Evolutionary conservation across 129 eudicot genomes (phyloP).

Genomic region (Oenanthe sinensis): DNA sequence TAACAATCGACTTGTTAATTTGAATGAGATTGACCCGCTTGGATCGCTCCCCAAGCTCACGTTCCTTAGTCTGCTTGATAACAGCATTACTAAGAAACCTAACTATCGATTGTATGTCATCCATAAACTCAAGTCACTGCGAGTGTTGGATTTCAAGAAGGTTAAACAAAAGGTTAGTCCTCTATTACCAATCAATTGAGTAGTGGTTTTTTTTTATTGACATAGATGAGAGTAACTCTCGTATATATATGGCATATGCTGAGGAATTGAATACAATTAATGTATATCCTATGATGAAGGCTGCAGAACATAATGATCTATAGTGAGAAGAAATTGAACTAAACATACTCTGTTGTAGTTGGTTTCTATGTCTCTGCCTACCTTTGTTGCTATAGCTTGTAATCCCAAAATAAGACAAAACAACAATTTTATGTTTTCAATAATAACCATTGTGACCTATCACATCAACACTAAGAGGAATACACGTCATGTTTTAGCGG

Average conservation of each 20-base stretch:
- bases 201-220: no score
- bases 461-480: no score
- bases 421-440: no score
- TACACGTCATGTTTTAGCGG: no score
- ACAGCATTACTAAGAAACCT: slow-evolving; percentile 81
- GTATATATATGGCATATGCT: neutral
- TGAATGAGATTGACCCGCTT: slow-evolving; percentile 96
- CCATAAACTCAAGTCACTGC: slow-evolving; percentile 69
- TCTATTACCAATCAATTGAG: neutral
- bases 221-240: neutral
- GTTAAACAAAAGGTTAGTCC: slow-evolving; percentile 82
- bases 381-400: no score
- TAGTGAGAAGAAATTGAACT: neutral
- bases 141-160: slow-evolving; percentile 85
- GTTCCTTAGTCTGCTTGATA: slow-evolving; percentile 82
- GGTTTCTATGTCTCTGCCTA: no score
- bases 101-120: slow-evolving; percentile 92
- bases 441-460: no score
- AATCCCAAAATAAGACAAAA: no score
- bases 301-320: neutral
- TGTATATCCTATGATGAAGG: neutral
- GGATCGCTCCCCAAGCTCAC: slow-evolving; percentile 79
- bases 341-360: neutral
- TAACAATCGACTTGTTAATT: slow-evolving; percentile 83
- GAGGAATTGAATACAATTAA: neutral